Percentiles rank a stretch among this genome's conserved stretches.
These are phyloP conservation scores for Nidula niveotomentosa DNA, from an alignment of 1,284 basidiomycete species.

Conservation along the genomic window DNA sequence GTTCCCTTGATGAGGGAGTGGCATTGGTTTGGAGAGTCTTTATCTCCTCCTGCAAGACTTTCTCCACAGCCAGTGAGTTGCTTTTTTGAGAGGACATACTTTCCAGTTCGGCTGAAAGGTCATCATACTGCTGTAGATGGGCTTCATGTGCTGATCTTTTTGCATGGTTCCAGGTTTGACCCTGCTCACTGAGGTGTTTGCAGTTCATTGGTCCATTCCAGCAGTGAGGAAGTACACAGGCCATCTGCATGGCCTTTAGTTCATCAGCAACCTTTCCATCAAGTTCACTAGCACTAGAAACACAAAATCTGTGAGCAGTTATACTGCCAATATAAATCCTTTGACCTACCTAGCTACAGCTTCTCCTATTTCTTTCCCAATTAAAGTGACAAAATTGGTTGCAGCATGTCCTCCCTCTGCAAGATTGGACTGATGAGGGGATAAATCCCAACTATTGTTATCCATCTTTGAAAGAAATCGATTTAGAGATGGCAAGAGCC, in stretches of 20 bases:
- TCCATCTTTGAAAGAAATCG: not conserved
- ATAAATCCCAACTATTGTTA: not conserved
- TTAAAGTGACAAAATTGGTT: no score
- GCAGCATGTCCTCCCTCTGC: no score
- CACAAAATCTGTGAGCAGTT: no score
- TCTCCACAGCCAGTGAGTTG: not conserved
- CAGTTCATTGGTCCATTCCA: not conserved
- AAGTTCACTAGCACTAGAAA: not conserved
- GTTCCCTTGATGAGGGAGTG: not conserved
- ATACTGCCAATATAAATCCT: no score
- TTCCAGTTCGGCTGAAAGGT: not conserved
- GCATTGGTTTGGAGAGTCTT: not conserved
- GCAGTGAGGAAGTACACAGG: not conserved
- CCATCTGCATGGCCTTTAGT: not conserved
- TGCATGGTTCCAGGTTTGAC: not conserved
- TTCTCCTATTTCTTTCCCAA: no score
- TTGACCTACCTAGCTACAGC: no score
- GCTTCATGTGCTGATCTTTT: not conserved
- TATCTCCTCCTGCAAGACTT: not conserved
- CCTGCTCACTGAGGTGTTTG: not conserved
- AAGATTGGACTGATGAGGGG: constrained; percentile 4
- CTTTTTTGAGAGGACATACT: not conserved
- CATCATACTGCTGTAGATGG: not conserved
- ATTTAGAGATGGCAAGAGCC: not conserved
- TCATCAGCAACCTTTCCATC: not conserved